These are phyloP conservation scores for Lachnellula occidentalis DNA, from an alignment of 2,329 filamentous ascomycete genomes.

Conservation along the genomic window DNA sequence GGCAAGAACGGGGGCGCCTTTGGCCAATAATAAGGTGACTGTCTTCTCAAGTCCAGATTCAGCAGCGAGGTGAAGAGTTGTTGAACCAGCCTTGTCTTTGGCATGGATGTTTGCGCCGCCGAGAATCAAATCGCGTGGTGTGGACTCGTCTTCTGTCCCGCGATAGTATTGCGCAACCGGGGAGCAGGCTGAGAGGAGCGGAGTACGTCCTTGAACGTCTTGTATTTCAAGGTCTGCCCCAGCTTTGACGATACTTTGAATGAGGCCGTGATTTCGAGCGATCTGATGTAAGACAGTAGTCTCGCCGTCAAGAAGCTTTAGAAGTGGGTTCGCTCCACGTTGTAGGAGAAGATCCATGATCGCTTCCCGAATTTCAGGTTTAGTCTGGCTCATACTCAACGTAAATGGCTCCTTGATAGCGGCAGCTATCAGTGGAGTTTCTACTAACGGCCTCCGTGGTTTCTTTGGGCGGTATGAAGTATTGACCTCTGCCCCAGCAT, in stretches of 20 bases:
- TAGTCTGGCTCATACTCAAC: neutral
- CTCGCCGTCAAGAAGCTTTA: neutral
- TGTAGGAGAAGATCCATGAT: neutral
- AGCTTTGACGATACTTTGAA: neutral
- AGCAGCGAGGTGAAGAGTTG: constrained; percentile 3
- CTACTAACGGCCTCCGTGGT: no score
- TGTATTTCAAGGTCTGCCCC: constrained; percentile 4
- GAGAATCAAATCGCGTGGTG: neutral
- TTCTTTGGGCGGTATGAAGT: neutral
- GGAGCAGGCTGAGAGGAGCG: constrained; percentile 1
- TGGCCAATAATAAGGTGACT: neutral
- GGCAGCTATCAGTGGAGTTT: neutral
- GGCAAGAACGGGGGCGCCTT: neutral
- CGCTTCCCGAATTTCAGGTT: neutral
- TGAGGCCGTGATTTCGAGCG: neutral
- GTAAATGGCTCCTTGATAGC: neutral
- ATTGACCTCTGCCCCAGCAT: constrained; percentile 1
- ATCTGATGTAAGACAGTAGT: neutral
- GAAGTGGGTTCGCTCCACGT: neutral
- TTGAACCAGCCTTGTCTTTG: constrained; percentile 7
- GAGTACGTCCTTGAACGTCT: constrained; percentile 4
- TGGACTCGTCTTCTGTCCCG: neutral
- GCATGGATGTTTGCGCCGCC: constrained; percentile 10
- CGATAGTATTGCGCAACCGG: neutral
- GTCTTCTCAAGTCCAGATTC: neutral